Evolutionary conservation across 371 early-diverging fungal species (phyloP).

Genomic region (Zychaea mexicana): DNA sequence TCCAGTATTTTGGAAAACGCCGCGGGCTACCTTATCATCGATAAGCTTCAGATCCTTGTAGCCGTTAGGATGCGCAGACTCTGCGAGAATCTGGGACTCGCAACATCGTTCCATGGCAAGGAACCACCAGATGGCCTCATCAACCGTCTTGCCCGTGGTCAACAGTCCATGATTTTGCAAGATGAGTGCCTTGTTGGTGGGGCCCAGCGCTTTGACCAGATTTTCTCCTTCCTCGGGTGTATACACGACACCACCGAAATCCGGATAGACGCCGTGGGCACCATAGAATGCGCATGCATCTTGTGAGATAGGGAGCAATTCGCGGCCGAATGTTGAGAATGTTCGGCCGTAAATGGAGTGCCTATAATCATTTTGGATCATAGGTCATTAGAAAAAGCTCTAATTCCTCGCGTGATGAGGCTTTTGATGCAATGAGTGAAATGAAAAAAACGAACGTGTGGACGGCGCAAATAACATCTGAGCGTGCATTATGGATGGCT

Average conservation of each 20-base stretch:
- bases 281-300: constrained; percentile 64
- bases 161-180: constrained; percentile 64
- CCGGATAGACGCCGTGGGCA: constrained; percentile 47
- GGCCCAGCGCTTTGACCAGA: constrained; percentile 47
- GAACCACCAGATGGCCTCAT: constrained; percentile 63
- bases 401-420: not conserved
- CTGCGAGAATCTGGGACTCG: constrained; percentile 59
- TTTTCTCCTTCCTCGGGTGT: constrained; percentile 54
- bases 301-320: constrained; percentile 57
- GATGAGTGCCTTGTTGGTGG: constrained; percentile 51
- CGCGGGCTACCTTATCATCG: constrained; percentile 41
- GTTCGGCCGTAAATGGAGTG: constrained; percentile 66
- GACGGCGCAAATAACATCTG: constrained; percentile 56
- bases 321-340: constrained; percentile 50
- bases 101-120: constrained; percentile 60
- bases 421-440: not conserved
- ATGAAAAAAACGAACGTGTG: constrained; percentile 35
- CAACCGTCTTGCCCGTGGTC: constrained; percentile 56
- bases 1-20: constrained; percentile 38
- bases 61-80: constrained; percentile 45
- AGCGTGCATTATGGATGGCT: constrained; percentile 49
- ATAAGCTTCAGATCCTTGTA: constrained; percentile 41
- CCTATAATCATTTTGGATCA: too few species aligned
- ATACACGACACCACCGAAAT: constrained; percentile 58
- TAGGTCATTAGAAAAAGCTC: too few species aligned